Conservation (phyloP, 2,329 filamentous ascomycete genomes). For the Venturiaceae sp. region DNA sequence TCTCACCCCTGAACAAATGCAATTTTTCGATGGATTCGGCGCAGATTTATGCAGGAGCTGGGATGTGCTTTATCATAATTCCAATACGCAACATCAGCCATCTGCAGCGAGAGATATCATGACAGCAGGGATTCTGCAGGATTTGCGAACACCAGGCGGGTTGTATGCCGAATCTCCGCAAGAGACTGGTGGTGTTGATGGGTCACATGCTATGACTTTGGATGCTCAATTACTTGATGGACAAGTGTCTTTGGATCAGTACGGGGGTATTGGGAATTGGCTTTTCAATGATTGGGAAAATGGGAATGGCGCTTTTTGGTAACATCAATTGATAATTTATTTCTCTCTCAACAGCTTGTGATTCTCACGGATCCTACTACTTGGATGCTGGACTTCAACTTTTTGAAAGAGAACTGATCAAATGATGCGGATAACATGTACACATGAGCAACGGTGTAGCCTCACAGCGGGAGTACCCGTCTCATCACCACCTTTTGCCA, state of each 20-base stretch:
- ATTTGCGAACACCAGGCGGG: constrained; percentile 16
- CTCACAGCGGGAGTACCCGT: background rate
- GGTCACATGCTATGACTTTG: constrained; percentile 9
- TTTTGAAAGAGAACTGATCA: too few relatives aligned
- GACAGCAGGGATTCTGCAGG: constrained; percentile 22
- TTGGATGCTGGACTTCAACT: too few relatives aligned
- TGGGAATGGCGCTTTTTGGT: constrained; percentile 4
- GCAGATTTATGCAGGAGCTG: constrained; percentile 23
- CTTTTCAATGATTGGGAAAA: constrained; percentile 22
- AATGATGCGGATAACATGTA: background rate
- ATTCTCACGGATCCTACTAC: background rate
- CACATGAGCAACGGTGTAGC: background rate
- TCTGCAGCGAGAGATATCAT: constrained; percentile 18
- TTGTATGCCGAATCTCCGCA: constrained; percentile 13
- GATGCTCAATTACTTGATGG: constrained; percentile 22
- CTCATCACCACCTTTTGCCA: background rate
- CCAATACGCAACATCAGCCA: constrained; percentile 10
- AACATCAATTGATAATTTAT: background rate
- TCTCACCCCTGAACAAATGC: constrained; percentile 15
- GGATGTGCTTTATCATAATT: constrained; percentile 8
- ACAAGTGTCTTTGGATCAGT: constrained; percentile 20
- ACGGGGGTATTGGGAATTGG: constrained; percentile 21
- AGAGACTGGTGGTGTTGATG: background rate
- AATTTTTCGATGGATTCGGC: constrained; percentile 22
- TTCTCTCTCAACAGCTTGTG: background rate